Evolutionary conservation across 768 basidiomycete genomes (phyloP).

Genomic region (Paxillus involutus): DNA sequence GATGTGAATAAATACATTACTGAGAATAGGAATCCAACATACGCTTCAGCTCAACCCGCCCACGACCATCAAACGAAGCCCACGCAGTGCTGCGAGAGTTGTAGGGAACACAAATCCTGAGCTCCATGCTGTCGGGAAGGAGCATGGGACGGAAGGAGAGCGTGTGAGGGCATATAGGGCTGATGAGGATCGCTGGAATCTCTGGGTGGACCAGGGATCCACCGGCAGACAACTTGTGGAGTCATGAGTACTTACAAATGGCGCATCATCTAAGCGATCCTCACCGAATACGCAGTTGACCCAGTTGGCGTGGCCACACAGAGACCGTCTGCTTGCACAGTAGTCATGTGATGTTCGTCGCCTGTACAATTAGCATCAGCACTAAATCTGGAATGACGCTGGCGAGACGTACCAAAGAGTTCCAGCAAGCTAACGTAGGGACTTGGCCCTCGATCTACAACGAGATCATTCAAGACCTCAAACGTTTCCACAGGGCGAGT

Average conservation of each 20-base stretch:
- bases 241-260: conserved; percentile 8
- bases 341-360: conserved; percentile 99
- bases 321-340: conserved; percentile 96
- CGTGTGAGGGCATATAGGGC: conserved; percentile 98
- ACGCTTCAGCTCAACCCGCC: conserved; percentile 95
- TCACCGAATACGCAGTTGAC: conserved; percentile 95
- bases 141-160: conserved; percentile 99
- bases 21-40: conserved; percentile 30
- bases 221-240: conserved; percentile 80
- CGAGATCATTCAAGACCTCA: conserved; percentile 94
- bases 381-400: not conserved
- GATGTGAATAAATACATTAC: not conserved
- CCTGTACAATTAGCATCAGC: conserved; percentile 47
- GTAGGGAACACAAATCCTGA: conserved; percentile 98
- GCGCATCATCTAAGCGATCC: conserved; percentile 19
- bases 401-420: conserved; percentile 76
- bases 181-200: conserved; percentile 94
- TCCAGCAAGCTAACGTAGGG: conserved; percentile 96
- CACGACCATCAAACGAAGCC: conserved; percentile 98
- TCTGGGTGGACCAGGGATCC: conserved; percentile 98
- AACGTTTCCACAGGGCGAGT: conserved; percentile 95
- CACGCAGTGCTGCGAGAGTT: conserved; percentile 98
- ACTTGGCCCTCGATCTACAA: conserved; percentile 96
- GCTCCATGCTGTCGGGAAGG: conserved; percentile 96
- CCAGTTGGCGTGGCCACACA: conserved; percentile 96